Base-by-base conservation (phyloP, 2,329 filamentous ascomycete species). In the Zymoseptoria ardabiliae region DNA sequence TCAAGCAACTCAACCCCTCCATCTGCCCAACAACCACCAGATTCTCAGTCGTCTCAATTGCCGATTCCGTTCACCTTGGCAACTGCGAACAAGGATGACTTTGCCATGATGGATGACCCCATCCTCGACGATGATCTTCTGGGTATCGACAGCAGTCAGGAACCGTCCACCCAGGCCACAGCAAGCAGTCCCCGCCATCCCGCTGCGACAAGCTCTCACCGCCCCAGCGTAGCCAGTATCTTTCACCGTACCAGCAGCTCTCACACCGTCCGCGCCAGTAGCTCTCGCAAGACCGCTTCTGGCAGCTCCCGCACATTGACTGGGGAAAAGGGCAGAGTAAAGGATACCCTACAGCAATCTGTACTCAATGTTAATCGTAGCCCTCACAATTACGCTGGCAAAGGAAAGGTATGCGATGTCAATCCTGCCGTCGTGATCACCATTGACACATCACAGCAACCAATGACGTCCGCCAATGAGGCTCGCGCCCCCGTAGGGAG, bases 21-120 rank as follows among this genome's bases (percentile, higher is more conserved):
- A 20, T 59, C 58, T 28, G 58, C 58, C 2, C 58, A 59, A 28
- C 58, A 28, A 17, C 30, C 54, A 8, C 25, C 53, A 20, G 13
- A 23, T 9, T 45, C 58, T n/a, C 51, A 53, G 22, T 23, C 51
- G 25, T 28, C 51, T n/a, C 51, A 22, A 19, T 10, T 10, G 3
- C 50, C 20, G 11, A 23, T 51, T 20, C 22, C 50, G 7, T 23
- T 17, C 50, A 11, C 22, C 11, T 11, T 21, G 20, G 17, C 20
- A 19, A 51, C 17, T 19, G n/a, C 11, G 11, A 51, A 21, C 19
- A 20, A 21, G 11, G 50, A 21, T 8, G 50, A 51, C 19, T 21
- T 21, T 20, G 19, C 50, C 22, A 51, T 21, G 50, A 21, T 21
- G 50, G 50, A 19, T n/a, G 51, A 53, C 25, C 10, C 20, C 20